Base-by-base conservation (phyloP, 2,329 filamentous ascomycete genomes). In the Ciborinia camelliae region DNA sequence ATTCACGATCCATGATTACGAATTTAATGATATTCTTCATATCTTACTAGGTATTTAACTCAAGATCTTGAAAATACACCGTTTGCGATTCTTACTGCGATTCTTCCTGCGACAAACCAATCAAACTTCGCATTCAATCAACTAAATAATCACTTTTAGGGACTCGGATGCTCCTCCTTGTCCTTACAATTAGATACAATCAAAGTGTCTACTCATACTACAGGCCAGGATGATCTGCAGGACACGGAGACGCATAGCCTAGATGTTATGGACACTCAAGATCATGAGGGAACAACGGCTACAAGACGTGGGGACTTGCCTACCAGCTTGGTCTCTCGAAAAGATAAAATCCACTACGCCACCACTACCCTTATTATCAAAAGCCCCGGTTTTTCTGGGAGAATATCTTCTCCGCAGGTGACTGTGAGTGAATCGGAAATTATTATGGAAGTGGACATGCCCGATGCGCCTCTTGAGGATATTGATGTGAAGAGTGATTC, bases 401-500 rank as follows among this genome's bases (percentile, higher is more conserved):
- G 73, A 65, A 68, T 67, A 65, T 75, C 73, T 62, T 75, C 73
- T 18, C 74, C 73, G 45, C 73, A 73, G 30, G 61, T 64, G n/a
- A 51, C 69, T 50, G 47, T 58, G 63, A 65, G 37, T 30, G 58
- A 68, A n/a, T 26, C 41, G 4, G 64, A 70, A 51, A 61, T 54
- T 48, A 50, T 63, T 5, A 73, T 71, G 68, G 67, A 71, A 39
- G 37, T 69, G 35, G 70, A 71, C 54, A 62, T 62, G 35, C 64
- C 64, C 30, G 68, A 68, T 58, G 64, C 48, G 14, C 43, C 60
- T 39, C 61, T 54, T 28, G 68, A 69, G 15, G 69, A 72, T 63
- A 55, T 52, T 48, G 71, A 65, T n/a, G 68, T 66, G 65, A 86
- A 87, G 66, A 86, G 82, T 72, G 86, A 88, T 71, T 90, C 88